phyloP scores from a whole-genome alignment of 139 green algal genomes.

The Pseudopediastrum boryanum region DNA sequence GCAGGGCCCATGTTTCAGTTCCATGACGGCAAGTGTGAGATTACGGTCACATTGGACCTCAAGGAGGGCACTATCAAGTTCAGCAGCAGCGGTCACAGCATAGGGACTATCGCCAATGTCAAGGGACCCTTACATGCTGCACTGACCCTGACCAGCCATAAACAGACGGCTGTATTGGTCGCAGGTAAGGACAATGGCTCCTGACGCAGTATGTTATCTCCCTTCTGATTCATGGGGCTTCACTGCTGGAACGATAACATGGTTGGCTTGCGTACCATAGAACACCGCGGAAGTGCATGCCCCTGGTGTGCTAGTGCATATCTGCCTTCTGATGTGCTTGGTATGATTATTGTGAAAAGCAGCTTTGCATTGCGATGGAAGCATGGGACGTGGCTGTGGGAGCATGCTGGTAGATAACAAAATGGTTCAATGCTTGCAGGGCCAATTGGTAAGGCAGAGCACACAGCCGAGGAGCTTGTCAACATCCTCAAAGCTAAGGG shows the following conservation, averaged over 20 bases:
- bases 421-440: constrained; percentile 34
- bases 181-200: constrained; percentile 30
- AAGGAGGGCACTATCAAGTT: constrained; percentile 69
- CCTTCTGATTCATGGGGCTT: too few species aligned
- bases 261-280: too few species aligned
- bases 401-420: too few species aligned
- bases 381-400: too few species aligned
- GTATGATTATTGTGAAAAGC: too few species aligned
- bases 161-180: constrained; percentile 43
- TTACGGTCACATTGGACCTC: constrained; percentile 55
- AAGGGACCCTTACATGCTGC: constrained; percentile 60
- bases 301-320: background rate
- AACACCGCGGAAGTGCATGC: too few species aligned
- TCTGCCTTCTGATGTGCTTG: background rate
- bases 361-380: too few species aligned
- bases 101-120: constrained; percentile 64
- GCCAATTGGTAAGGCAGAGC: constrained; percentile 63
- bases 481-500: constrained; percentile 68
- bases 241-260: too few species aligned
- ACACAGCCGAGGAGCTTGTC: constrained; percentile 70
- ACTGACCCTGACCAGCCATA: constrained; percentile 58
- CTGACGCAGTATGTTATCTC: too few species aligned
- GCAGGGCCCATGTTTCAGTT: constrained; percentile 59
- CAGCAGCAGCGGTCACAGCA: constrained; percentile 48
- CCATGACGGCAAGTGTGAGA: constrained; percentile 57